A percentile compares a stretch with the other conserved stretches of the same genome.
phyloP scores from a whole-genome alignment of 768 basidiomycete species.

The Lanmaoa pseudosensibilis region DNA sequence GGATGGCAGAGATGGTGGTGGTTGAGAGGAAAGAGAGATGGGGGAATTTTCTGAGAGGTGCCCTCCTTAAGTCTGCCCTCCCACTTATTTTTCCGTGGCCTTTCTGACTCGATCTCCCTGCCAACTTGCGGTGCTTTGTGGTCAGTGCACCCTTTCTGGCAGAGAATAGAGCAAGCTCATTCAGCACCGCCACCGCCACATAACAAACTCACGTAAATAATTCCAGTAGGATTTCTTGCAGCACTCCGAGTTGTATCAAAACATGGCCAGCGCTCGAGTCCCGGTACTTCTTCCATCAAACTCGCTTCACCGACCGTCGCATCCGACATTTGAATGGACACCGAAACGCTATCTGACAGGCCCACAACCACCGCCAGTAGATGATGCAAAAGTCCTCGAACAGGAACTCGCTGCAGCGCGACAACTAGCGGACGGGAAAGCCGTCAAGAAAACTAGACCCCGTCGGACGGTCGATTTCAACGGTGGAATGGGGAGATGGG shows the following conservation, averaged over 20 bases:
- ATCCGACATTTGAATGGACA: conserved; percentile 65
- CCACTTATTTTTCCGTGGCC: background rate
- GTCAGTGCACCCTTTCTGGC: conserved; percentile 17
- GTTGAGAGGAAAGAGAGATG: conserved; percentile 16
- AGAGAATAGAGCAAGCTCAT: background rate
- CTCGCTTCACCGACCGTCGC: conserved; percentile 37
- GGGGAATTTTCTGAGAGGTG: conserved; percentile 1
- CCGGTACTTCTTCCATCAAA: conserved; percentile 57
- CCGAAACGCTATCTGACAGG: conserved; percentile 66
- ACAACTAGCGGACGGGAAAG: conserved; percentile 74
- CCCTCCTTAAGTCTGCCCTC: conserved; percentile 17
- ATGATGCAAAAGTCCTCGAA: conserved; percentile 74
- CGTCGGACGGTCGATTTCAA: conserved; percentile 94
- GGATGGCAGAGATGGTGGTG: conserved; percentile 19
- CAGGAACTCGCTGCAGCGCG: conserved; percentile 75
- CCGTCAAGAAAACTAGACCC: conserved; percentile 88
- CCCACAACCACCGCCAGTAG: conserved; percentile 75
- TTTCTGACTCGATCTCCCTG: conserved; percentile 19
- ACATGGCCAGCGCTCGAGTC: conserved; percentile 31
- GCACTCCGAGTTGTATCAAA: background rate
- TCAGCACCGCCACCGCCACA: conserved; percentile 24
- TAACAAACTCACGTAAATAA: conserved; percentile 12
- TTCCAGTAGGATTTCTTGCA: background rate
- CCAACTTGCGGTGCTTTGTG: conserved; percentile 28
- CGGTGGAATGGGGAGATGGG: conserved; percentile 85